phyloP scores from a whole-genome alignment of 371 early-diverging fungal genomes.

The Batrachochytrium dendrobatidis region DNA sequence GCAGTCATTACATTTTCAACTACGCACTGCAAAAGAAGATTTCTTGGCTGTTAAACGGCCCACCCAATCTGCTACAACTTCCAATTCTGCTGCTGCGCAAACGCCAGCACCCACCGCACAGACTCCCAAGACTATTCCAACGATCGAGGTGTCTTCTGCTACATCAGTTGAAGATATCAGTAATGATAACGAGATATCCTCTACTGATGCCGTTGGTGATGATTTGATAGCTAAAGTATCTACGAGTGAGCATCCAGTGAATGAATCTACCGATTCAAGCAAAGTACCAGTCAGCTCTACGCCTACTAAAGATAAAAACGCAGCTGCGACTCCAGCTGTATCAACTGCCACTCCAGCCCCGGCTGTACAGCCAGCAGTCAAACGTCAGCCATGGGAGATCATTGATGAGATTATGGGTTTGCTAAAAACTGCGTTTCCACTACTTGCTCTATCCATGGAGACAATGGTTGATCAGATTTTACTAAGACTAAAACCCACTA shows the following conservation, averaged over 20 bases:
- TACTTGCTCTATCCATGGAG: conserved; percentile 91
- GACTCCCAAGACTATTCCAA: conserved; percentile 4
- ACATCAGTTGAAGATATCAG: neutral
- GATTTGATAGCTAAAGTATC: conserved; percentile 9
- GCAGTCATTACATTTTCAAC: conserved; percentile 88
- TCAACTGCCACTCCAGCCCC: conserved; percentile 15
- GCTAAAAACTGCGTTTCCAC: conserved; percentile 91
- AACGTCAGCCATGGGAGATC: conserved; percentile 56
- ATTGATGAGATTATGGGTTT: conserved; percentile 95
- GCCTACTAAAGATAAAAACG: neutral
- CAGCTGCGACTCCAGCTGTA: conserved; percentile 11
- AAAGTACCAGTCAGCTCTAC: too few species aligned
- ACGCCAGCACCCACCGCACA: conserved; percentile 8
- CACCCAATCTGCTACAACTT: conserved; percentile 11
- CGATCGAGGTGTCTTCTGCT: neutral
- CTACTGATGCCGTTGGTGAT: too few species aligned
- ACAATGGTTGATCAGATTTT: conserved; percentile 95
- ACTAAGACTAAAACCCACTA: conserved; percentile 80
- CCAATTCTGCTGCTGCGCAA: conserved; percentile 13
- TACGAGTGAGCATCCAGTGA: neutral
- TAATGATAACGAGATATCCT: conserved; percentile 19
- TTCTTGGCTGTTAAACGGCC: conserved; percentile 54
- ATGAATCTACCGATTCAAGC: too few species aligned
- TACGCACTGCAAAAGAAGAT: conserved; percentile 91
- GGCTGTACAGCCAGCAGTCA: conserved; percentile 19